Evolutionary conservation across 2,329 filamentous ascomycete genomes (phyloP).

Genomic region (Furcasterigmium furcatum): DNA sequence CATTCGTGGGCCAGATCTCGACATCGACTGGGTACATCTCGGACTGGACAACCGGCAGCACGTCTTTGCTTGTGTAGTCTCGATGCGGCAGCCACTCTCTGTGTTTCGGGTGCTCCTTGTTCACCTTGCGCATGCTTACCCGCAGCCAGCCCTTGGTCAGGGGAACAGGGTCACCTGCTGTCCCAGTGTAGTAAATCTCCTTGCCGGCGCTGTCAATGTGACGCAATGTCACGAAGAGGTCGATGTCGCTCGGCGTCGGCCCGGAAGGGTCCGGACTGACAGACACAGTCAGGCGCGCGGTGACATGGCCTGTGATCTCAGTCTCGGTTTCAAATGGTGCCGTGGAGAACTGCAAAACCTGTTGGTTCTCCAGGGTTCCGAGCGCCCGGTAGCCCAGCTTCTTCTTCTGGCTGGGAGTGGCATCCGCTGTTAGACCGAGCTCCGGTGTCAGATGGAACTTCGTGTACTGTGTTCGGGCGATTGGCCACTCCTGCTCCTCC

Average conservation of each 20-base stretch:
- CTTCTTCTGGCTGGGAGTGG: slow-evolving; percentile 11
- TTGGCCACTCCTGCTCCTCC: slow-evolving; percentile 63
- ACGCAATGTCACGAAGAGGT: slow-evolving; percentile 61
- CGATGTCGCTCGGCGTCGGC: slow-evolving; percentile 46
- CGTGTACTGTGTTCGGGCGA: slow-evolving; percentile 61
- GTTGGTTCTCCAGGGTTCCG: slow-evolving; percentile 50
- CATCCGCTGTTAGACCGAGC: slow-evolving; percentile 29
- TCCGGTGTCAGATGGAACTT: slow-evolving; percentile 55
- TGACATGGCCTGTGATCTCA: slow-evolving; percentile 67
- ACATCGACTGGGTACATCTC: slow-evolving; percentile 59
- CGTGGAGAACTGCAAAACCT: slow-evolving; percentile 56
- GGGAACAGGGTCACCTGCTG: slow-evolving; percentile 60
- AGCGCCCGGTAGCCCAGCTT: slow-evolving; percentile 58
- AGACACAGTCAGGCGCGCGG: slow-evolving; percentile 63
- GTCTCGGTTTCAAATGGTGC: slow-evolving; percentile 57
- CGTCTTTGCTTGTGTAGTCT: slow-evolving; percentile 55
- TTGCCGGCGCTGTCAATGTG: slow-evolving; percentile 51
- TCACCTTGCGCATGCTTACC: slow-evolving; percentile 51
- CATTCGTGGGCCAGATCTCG: slow-evolving; percentile 64
- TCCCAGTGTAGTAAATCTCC: slow-evolving; percentile 63
- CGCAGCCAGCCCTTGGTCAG: slow-evolving; percentile 64
- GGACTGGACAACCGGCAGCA: slow-evolving; percentile 48
- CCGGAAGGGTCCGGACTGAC: slow-evolving; percentile 48
- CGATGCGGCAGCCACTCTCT: slow-evolving; percentile 52
- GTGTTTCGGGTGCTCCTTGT: slow-evolving; percentile 46